Percentiles rank a stretch among this genome's conserved stretches.
These are phyloP conservation scores for Pseudocercospora fuligena DNA, from an alignment of 2,329 filamentous ascomycete genomes.

Conservation along the genomic window DNA sequence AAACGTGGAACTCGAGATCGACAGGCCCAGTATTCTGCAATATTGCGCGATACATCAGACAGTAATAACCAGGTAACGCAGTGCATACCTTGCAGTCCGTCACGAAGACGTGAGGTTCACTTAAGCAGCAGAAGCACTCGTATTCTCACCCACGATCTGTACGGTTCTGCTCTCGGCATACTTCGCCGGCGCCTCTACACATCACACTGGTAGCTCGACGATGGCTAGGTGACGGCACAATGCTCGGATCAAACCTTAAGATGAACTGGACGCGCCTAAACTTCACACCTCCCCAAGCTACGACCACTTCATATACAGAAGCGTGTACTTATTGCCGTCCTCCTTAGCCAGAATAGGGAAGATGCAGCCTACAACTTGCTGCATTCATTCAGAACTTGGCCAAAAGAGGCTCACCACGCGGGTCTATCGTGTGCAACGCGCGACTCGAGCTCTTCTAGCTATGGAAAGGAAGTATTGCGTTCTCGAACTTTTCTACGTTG, in stretches of 20 bases:
- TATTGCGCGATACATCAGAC: background rate
- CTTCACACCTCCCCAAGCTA: background rate
- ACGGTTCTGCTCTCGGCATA: background rate
- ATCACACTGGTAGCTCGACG: background rate
- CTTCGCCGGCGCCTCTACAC: background rate
- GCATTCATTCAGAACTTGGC: background rate
- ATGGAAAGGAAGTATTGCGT: background rate
- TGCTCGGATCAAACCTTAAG: constrained; percentile 21
- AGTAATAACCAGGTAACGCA: no score
- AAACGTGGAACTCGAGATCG: background rate
- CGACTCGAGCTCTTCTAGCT: constrained; percentile 1
- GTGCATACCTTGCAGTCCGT: no score
- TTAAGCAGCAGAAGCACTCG: background rate
- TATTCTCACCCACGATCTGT: background rate
- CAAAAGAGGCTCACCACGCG: background rate
- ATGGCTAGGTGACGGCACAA: background rate
- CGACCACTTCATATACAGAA: background rate
- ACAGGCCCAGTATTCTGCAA: background rate
- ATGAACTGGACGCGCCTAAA: background rate
- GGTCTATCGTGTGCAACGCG: background rate
- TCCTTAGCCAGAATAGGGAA: background rate
- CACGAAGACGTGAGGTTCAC: no score
- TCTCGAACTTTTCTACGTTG: background rate
- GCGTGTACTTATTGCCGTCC: background rate
- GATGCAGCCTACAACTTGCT: background rate